Percentiles rank a stretch among this genome's conserved stretches.
phyloP scores from a whole-genome alignment of 1,139 yeast species.

The Candida sanyaensis region DNA sequence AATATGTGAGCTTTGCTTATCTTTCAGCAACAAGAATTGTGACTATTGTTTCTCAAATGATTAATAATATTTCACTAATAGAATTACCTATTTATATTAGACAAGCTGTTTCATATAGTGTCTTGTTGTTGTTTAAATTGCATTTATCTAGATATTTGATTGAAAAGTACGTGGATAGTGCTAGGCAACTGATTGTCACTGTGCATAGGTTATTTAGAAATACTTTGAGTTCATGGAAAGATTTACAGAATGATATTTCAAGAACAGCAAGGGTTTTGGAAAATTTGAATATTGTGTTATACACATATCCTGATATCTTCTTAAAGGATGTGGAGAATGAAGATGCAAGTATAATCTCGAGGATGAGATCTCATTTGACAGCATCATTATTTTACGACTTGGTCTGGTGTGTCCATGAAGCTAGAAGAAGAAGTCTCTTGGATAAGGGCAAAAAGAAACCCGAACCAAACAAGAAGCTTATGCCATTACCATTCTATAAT shows the following conservation, averaged over 20 bases:
- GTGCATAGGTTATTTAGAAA: slow-evolving; percentile 86
- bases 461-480: slow-evolving; percentile 33
- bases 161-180: slow-evolving; percentile 81
- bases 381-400: slow-evolving; percentile 90
- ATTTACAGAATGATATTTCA: slow-evolving; percentile 85
- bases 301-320: slow-evolving; percentile 84
- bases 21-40: slow-evolving; percentile 79
- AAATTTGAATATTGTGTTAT: slow-evolving; percentile 81
- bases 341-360: slow-evolving; percentile 66
- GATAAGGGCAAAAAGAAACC: slow-evolving; percentile 40
- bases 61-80: slow-evolving; percentile 66
- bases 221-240: slow-evolving; percentile 89
- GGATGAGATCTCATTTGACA: slow-evolving; percentile 91
- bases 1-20: slow-evolving; percentile 81
- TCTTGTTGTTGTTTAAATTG: slow-evolving; percentile 74
- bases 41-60: slow-evolving; percentile 72
- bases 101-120: slow-evolving; percentile 82
- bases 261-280: slow-evolving; percentile 93
- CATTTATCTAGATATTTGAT: slow-evolving; percentile 78
- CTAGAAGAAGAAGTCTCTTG: slow-evolving; percentile 69
- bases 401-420: slow-evolving; percentile 95
- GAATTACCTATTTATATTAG: slow-evolving; percentile 88
- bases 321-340: slow-evolving; percentile 24
- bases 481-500: slow-evolving; percentile 89
- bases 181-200: slow-evolving; percentile 91